Conservation (phyloP, 2,329 filamentous ascomycete genomes). For the Phoma sp. region DNA sequence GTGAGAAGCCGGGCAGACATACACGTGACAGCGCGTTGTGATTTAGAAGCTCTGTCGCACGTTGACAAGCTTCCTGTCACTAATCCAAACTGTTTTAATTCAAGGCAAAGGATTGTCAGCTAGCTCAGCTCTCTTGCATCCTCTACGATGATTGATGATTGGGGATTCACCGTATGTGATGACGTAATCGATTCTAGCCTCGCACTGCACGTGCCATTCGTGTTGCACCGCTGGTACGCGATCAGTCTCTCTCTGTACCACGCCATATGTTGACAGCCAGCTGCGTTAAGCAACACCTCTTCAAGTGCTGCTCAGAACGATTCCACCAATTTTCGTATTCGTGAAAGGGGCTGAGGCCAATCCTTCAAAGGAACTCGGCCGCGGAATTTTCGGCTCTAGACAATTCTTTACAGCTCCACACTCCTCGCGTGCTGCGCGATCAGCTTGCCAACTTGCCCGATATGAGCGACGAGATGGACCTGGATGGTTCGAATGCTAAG, state of each 20-base stretch:
- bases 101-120: not conserved
- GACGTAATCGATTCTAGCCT: constrained; percentile 5
- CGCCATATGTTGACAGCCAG: not conserved
- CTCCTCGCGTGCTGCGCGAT: constrained; percentile 24
- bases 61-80: not conserved
- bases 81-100: not conserved
- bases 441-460: constrained; percentile 17
- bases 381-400: too few species aligned
- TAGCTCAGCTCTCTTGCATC: not conserved
- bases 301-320: not conserved
- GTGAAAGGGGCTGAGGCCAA: not conserved
- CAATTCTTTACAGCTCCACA: constrained; percentile 1
- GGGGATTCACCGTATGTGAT: not conserved
- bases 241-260: not conserved
- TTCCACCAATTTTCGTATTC: not conserved
- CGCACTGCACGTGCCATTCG: not conserved
- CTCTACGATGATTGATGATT: not conserved
- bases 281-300: not conserved
- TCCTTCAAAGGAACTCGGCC: not conserved
- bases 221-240: not conserved
- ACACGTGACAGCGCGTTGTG: constrained; percentile 2
- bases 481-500: constrained; percentile 37
- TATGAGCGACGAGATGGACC: constrained; percentile 45
- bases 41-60: not conserved
- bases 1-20: not conserved